Base-by-base conservation (phyloP, 768 basidiomycete genomes). In the Pleurotus sapidus region DNA sequence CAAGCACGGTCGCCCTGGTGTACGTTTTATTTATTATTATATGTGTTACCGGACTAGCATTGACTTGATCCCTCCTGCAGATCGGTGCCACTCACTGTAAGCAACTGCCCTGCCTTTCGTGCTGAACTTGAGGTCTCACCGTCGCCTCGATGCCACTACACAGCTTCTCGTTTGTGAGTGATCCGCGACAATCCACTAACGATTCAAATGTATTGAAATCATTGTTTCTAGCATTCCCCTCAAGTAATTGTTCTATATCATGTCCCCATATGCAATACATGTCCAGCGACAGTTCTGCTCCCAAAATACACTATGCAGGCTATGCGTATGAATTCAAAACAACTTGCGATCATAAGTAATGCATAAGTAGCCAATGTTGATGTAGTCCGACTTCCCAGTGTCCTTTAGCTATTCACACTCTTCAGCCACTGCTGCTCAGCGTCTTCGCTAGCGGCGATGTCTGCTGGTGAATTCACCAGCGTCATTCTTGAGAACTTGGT, bases 1-100 rank as follows among this genome's bases (percentile, higher is more conserved):
- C 76, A 95, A 95, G 83, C 96, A 99, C 83, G 96, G 96, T 84
- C 94, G 96, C 68, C 95, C 97, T 68, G 96, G 96, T 93, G 90
- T 94, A 79, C 72, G 91, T 83, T 43, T 25, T 18, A 9, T 60
- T 24, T 38, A 15, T 43, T 14, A 3, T 18, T 59, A 6, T 30
- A 9, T 6, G 40, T 25, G 20, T 20, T 20, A 20, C 20, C 20
- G 20, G 20, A 20, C 20, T 20, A 7, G 34, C 53, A 62, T 58
- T 62, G 64, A 11, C 67, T 58, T n/a, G 59, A 48, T 39, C 27
- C 18, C 55, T 38, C 38, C 3, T 65, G 42, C 58, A 89, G 88
- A 93, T 93, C 64, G 91, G 91, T 86, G 94, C 93, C 58, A 93
- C 91, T 59, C 89, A 93, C 78, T 93, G 86, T 89, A 71, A 78